Evolutionary conservation across 176 grass and related monocot species (phyloP), one percentile per base, ranked within the genome.

Genomic region (Luzula sylvatica): DNA sequence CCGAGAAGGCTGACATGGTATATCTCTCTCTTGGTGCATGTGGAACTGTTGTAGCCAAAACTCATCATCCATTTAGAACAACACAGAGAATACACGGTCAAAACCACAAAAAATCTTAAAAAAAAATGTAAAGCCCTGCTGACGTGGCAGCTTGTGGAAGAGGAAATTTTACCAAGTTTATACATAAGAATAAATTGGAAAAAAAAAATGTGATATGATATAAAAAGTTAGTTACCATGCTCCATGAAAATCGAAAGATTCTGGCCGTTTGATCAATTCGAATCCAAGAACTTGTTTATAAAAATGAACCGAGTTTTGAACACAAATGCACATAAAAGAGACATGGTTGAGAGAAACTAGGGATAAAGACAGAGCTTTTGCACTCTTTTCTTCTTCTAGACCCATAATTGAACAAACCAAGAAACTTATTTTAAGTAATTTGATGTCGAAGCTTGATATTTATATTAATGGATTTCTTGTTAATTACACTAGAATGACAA

Each of bases 281-380:
- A 95, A 95, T 19, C 89, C 89, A 15, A 95, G 89, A 55, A 85
- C 70, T 0, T 76, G 51, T 38, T 38, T 69, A 66, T 88, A 95
- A 72, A 95, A 95, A 1, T 30, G 56, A 27, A 79, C 29, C 2
- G 89, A 88, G 0, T 61, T 59, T 13, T 85, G 69, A 2, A 95
- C 30, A 41, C 80, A 85, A 6, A 51, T 12, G 64, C 89, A 88
- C 20, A 62, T 45, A 49, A 85, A 85, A 3, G 89, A 78, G 55
- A 95, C 66, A 56, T 95, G 83, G 67, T 95, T 88, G 61, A 95
- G 76, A 67, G 73, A 79, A 47, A 82, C 55, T 5, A 88, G 66
- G 15, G 84, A 76, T 26, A 65, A 53, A 46, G 52, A 11, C 0
- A 40, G 14, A 42, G 40, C 43, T 56, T 28, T 22, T 50, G 49